phyloP scores from a whole-genome alignment of 2,329 filamentous ascomycete genomes.

The Penicillium sp. region DNA sequence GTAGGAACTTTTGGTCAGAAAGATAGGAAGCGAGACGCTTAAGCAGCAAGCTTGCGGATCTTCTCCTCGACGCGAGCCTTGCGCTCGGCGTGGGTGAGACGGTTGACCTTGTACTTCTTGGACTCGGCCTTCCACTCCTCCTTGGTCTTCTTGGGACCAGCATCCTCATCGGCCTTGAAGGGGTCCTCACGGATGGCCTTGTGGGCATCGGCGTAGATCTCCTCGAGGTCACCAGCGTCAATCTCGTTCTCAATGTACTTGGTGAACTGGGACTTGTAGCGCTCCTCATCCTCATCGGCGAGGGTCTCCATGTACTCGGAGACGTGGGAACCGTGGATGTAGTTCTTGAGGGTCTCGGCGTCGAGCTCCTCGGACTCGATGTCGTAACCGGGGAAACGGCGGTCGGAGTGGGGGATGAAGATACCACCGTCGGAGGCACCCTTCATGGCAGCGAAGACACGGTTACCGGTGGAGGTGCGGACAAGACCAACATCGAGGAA shows the following conservation, averaged over 20 bases:
- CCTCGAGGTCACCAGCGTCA: constrained; percentile 95
- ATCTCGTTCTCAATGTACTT: constrained; percentile 97
- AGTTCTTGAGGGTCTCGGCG: constrained; percentile 93
- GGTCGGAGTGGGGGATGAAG: constrained; percentile 96
- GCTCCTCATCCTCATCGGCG: constrained; percentile 99
- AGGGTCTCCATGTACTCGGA: constrained; percentile 99
- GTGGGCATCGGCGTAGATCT: constrained; percentile 93
- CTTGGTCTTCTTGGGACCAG: constrained; percentile 88
- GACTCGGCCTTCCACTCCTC: constrained; percentile 95
- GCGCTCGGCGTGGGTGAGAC: constrained; percentile 82
- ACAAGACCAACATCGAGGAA: constrained; percentile 96
- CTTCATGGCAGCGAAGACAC: constrained; percentile 99
- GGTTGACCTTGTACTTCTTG: constrained; percentile 76
- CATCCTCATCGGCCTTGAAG: constrained; percentile 81
- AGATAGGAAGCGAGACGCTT: constrained; percentile 31
- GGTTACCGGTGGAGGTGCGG: constrained; percentile 96
- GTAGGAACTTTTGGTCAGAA: constrained; percentile 24
- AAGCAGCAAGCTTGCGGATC: constrained; percentile 71
- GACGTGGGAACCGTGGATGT: constrained; percentile 98
- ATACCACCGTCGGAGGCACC: constrained; percentile 98
- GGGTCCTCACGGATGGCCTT: constrained; percentile 96
- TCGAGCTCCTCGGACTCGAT: constrained; percentile 98
- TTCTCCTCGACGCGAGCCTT: constrained; percentile 79
- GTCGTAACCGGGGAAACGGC: constrained; percentile 98
- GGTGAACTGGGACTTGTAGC: constrained; percentile 97